Evolutionary conservation across 1,139 yeast species (phyloP).

Genomic region (Geotrichum phurueaensis): DNA sequence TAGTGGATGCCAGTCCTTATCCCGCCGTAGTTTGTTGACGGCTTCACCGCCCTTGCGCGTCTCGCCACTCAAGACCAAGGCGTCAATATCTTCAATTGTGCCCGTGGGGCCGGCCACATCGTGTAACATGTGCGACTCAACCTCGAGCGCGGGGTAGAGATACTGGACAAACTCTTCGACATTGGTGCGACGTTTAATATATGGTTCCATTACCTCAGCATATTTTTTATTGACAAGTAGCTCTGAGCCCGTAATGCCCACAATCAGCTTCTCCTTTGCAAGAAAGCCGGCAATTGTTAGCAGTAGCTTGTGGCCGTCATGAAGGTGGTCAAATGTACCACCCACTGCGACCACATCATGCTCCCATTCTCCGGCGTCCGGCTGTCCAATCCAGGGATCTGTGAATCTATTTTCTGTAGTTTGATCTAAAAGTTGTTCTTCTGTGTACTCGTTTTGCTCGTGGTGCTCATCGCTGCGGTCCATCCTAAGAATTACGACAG

Average conservation of each 20-base stretch:
- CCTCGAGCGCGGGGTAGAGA: conserved; percentile 41
- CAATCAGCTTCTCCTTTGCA: conserved; percentile 49
- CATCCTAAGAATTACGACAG: conserved; percentile 27
- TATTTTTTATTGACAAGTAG: conserved; percentile 70
- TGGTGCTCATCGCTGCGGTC: neutral
- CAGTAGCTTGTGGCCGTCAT: conserved; percentile 88
- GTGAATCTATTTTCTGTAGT: neutral
- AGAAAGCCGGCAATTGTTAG: conserved; percentile 67
- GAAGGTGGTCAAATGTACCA: conserved; percentile 95
- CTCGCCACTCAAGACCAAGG: conserved; percentile 75
- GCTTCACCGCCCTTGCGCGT: conserved; percentile 67
- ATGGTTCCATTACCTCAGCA: conserved; percentile 58
- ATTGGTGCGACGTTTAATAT: conserved; percentile 43
- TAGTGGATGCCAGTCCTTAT: conserved; percentile 50
- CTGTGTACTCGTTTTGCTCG: neutral
- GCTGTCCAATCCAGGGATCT: neutral
- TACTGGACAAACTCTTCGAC: conserved; percentile 47
- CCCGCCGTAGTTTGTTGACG: conserved; percentile 59
- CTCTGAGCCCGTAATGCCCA: conserved; percentile 82
- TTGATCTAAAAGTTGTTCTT: neutral
- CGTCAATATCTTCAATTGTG: conserved; percentile 63
- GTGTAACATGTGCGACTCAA: conserved; percentile 54
- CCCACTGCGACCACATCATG: conserved; percentile 49
- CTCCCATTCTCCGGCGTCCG: conserved; percentile 19
- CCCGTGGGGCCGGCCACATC: conserved; percentile 97